Conservation (phyloP, 768 basidiomycete species). For the Kwoniella mangroviensis region DNA sequence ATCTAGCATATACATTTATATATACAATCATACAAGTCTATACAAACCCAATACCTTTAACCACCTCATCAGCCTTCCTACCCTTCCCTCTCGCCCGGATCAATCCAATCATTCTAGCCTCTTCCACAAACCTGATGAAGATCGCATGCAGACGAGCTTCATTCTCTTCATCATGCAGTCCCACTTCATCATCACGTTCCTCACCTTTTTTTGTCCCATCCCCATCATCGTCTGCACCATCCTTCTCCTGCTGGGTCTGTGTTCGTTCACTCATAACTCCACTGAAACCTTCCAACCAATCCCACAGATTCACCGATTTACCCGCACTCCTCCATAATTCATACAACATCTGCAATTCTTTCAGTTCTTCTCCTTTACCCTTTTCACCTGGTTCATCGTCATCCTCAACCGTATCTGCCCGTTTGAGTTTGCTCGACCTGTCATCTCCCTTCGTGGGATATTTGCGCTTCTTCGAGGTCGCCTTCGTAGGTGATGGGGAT, state of each 20-base stretch:
- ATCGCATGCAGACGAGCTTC: conserved; percentile 43
- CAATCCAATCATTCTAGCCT: conserved; percentile 50
- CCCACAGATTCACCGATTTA: conserved; percentile 50
- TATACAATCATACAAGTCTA: conserved; percentile 10
- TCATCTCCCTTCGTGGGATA: neutral
- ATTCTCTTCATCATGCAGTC: conserved; percentile 25
- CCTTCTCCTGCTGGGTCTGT: neutral
- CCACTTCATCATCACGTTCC: neutral
- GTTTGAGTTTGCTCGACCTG: neutral
- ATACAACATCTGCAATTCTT: conserved; percentile 44
- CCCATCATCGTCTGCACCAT: conserved; percentile 1
- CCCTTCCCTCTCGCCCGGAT: conserved; percentile 45
- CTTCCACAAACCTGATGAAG: conserved; percentile 51
- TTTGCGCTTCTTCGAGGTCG: neutral
- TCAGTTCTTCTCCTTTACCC: conserved; percentile 31
- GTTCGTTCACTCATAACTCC: conserved; percentile 19
- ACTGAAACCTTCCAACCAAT: conserved; percentile 51
- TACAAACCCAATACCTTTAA: conserved; percentile 46
- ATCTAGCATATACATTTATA: neutral
- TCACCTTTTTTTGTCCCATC: neutral
- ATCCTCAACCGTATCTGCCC: neutral
- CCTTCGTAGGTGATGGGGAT: conserved; percentile 5
- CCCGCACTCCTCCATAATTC: conserved; percentile 44
- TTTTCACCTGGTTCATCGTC: neutral
- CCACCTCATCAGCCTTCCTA: conserved; percentile 49